Base-by-base conservation (phyloP, 495 filamentous ascomycete genomes). In the Penicillium herquei region DNA sequence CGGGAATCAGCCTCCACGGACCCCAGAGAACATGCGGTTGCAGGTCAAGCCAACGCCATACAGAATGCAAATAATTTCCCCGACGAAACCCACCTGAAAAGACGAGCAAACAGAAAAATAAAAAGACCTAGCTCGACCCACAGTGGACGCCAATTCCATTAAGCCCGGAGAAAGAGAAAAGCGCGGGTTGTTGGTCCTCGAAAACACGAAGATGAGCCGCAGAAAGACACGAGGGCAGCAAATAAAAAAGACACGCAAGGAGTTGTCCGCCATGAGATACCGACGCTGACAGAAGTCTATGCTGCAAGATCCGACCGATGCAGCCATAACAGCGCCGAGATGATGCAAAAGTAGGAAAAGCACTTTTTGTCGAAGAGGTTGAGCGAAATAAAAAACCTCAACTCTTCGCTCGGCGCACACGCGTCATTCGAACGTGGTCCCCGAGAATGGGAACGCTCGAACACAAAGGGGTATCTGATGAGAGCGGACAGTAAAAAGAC, bases 391-490 rank as follows among this genome's bases (percentile, higher is more conserved):
- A 65, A 68, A 70, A 71, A 69, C 65, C 66, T 65, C 61, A 46
- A 67, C 61, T 64, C 65, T 63, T 62, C 65, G 70, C 70, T 72
- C 72, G 73, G 73, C 73, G 67, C 59, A 31, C 40, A 56, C 65
- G 64, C 69, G 69, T 72, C 69, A 61, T 63, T 72, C 74, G 72
- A 76, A 66, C 70, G 62, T 72, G 6, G 60, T 70, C 71, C 73
- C 70, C 65, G 50, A 57, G 57, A 43, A 30, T 41, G 55, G 58
- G 64, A 59, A 71, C 67, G 70, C 66, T 71, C 67, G 70, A 73
- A 73, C 68, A 72, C 21, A 62, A 72, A 72, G 65, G 81, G 83
- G 84, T 85, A 86, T 84, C 79, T 81, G 75, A 74, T 74, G 68
- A 70, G 74, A 78, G 71, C 76, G 75, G 71, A 74, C 70, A 70